Evolutionary conservation across 2,329 filamentous ascomycete genomes (phyloP), one percentile per base, ranked within the genome.

Genomic region (Sclerotinia minor): DNA sequence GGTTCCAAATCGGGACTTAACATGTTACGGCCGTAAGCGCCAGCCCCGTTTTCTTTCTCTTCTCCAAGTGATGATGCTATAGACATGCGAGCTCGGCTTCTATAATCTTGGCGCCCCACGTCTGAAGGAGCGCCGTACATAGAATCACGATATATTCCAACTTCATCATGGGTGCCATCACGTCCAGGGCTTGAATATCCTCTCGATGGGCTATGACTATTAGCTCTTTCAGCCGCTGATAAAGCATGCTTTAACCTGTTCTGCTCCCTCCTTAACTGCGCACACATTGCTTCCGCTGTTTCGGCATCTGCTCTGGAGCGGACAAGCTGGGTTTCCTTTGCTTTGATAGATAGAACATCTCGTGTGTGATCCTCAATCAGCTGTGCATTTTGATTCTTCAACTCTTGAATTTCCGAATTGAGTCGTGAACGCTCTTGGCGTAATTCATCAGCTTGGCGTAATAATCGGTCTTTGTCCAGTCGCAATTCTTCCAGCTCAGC

Each of bases 331-430:
- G 95, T 98, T 79, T 99, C 95, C 79, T 99, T 99, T 19, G 95
- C 95, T 79, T 98, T 98, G 81, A 99, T 96, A 73, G 93, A 95
- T 53, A 99, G 83, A 0, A 97, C 92, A 75, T 99, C 94, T 59
- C 94, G 86, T 0, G 95, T 99, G 78, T 98, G 94, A 75, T 98
- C 94, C 79, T 99, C 95, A 70, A 99, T 99, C 45, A 99, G 83
- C 71, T 95, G 91, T 32, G 95, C 95, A 75, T 99, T 99, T 77
- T 97, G 92, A 75, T 97, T 96, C 80, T 97, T 96, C 41, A 99
- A 85, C 79, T 98, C 95, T 73, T 94, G 90, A 53, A 98, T 90
- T 78, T 97, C 92, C 0, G 92, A 95, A 69, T 88, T 85, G 60
- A 97, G 85, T 75, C 90, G 94, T 68, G 89, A 87, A 70, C 92